Percentiles rank a stretch among this genome's conserved stretches.
Conservation (phyloP, 495 filamentous ascomycete species). For the Hypomontagnella monticulosa region DNA sequence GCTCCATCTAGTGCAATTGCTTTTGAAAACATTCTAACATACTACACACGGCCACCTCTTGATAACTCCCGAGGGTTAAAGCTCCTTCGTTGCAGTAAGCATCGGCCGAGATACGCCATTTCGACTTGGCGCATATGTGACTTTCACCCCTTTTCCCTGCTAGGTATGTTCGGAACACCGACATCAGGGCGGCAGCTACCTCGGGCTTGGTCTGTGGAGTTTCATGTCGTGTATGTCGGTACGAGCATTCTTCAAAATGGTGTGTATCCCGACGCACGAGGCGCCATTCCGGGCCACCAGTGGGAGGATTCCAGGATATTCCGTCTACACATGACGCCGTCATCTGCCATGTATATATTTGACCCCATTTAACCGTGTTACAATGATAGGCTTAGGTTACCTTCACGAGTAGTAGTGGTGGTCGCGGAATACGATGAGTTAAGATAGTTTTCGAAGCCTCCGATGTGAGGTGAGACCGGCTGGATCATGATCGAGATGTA, state of each 20-base stretch:
- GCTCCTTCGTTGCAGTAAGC: conserved; percentile 34
- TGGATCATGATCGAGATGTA: too few relatives aligned
- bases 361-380: neutral
- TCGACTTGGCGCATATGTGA: conserved; percentile 45
- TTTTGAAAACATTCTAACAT: neutral
- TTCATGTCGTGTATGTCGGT: conserved; percentile 5
- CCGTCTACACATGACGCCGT: neutral
- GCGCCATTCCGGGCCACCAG: neutral
- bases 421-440: neutral
- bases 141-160: conserved; percentile 18
- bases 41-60: neutral
- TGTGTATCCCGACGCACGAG: neutral
- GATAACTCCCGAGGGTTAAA: neutral
- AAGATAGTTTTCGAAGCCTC: neutral
- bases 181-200: conserved; percentile 7
- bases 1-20: neutral
- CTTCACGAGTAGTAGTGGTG: neutral
- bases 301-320: neutral
- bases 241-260: neutral
- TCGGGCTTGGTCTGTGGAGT: conserved; percentile 21
- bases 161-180: conserved; percentile 15
- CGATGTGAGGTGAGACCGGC: neutral
- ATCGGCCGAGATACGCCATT: conserved; percentile 33
- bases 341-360: neutral
- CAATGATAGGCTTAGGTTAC: neutral